A percentile compares a stretch with the other conserved stretches of the same genome.
Evolutionary conservation across 2,329 filamentous ascomycete species (phyloP).

Genomic region (Rhytidhysteron rufulum): DNA sequence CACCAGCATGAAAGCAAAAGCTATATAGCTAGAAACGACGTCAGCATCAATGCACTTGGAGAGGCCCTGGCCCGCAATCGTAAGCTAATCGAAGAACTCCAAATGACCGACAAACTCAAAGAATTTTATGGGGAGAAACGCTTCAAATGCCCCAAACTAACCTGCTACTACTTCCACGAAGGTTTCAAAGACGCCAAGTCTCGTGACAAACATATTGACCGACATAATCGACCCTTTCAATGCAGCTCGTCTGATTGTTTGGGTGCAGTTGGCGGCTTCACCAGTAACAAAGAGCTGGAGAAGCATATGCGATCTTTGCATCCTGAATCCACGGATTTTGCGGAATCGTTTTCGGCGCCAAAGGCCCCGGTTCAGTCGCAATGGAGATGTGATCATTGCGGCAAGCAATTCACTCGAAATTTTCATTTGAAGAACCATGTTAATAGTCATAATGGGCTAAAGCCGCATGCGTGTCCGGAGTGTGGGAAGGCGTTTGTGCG

Average conservation of each 20-base stretch:
- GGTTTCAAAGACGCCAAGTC: constrained; percentile 9
- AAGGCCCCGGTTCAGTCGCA: constrained; percentile 11
- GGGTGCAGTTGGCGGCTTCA: constrained; percentile 10
- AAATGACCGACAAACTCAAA: background rate
- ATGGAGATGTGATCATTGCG: constrained; percentile 33
- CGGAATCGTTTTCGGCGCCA: constrained; percentile 5
- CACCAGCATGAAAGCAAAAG: constrained; percentile 27
- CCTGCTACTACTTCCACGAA: constrained; percentile 11
- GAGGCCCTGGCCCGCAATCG: constrained; percentile 24
- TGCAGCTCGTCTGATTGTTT: constrained; percentile 11
- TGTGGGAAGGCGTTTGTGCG: constrained; percentile 25
- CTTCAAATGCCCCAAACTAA: constrained; percentile 13
- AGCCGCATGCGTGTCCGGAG: constrained; percentile 16
- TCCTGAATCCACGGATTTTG: background rate
- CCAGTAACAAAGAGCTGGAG: constrained; percentile 5
- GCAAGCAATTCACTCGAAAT: constrained; percentile 37
- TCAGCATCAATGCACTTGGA: constrained; percentile 26
- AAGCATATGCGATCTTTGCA: constrained; percentile 9
- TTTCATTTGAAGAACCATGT: constrained; percentile 34
- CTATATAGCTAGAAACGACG: constrained; percentile 22
- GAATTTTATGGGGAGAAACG: constrained; percentile 6
- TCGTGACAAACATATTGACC: constrained; percentile 11
- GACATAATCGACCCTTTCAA: constrained; percentile 12
- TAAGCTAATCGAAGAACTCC: constrained; percentile 23
- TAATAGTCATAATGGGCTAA: constrained; percentile 33